Conservation (phyloP, 2,329 filamentous ascomycete genomes). For the Aspergillus fijiensis region DNA sequence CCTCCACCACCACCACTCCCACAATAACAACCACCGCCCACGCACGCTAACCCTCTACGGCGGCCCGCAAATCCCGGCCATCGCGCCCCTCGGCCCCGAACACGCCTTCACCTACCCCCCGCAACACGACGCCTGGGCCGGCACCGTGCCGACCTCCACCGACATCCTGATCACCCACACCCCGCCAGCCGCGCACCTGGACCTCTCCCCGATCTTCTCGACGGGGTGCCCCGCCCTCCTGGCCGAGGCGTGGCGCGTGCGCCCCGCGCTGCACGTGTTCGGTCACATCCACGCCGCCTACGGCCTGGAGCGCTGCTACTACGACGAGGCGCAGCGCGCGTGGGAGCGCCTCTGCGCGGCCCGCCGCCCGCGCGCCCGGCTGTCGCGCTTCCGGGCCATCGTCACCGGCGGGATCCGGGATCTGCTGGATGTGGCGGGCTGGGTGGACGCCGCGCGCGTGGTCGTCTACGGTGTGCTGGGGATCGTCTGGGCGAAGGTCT, state of each 20-base stretch:
- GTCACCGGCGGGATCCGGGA: constrained; percentile 34
- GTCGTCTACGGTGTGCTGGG: constrained; percentile 54
- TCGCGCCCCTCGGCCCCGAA: constrained; percentile 64
- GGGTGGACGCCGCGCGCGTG: constrained; percentile 54
- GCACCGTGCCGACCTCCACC: constrained; percentile 67
- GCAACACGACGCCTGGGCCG: constrained; percentile 67
- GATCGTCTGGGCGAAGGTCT: constrained; percentile 61
- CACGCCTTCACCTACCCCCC: constrained; percentile 77
- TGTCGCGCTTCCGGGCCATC: constrained; percentile 25
- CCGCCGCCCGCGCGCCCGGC: constrained; percentile 28
- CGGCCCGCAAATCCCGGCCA: constrained; percentile 70
- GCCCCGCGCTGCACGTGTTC: constrained; percentile 75
- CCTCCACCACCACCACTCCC: constrained; percentile 17
- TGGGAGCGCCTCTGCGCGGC: constrained; percentile 65
- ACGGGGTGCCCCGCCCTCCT: constrained; percentile 72
- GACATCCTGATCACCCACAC: constrained; percentile 81
- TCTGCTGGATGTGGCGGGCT: constrained; percentile 33
- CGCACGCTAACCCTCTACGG: constrained; percentile 73
- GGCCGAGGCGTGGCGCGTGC: constrained; percentile 70
- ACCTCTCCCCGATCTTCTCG: constrained; percentile 53
- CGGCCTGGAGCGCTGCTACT: constrained; percentile 68
- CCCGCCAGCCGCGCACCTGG: constrained; percentile 72
- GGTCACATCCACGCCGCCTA: constrained; percentile 79
- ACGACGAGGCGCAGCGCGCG: constrained; percentile 69
- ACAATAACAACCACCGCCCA: constrained; percentile 54